Evolutionary conservation across 306 rosid genomes (phyloP), one percentile per base, ranked within the genome.

Genomic region (Quercus gilva): DNA sequence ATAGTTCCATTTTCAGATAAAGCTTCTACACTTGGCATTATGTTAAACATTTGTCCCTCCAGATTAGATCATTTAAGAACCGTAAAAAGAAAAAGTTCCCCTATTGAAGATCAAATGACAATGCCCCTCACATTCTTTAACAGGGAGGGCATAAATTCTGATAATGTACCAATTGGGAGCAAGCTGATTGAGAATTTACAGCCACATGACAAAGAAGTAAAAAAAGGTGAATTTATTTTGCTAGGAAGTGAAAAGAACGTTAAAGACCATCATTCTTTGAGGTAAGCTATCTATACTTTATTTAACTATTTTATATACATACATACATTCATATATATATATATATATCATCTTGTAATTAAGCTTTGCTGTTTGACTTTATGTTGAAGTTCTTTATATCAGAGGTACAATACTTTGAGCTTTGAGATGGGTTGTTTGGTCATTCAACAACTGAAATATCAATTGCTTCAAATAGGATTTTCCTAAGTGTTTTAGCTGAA

Each of bases 131-230:
- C 69, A 78, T 83, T 83, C 80, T 75, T 83, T 65, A 74, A 63
- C 84, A 88, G 90, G 79, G 91, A 87, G 74, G 85, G 79, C 71
- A 58, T 74, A 63, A 73, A 43, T 76, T 90, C 86, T 73, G 85
- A 81, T 83, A 85, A 28, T 74, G 61, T 31, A 17, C 77, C 76
- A 74, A 86, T 82, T 53, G 73, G 76, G 70, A 20, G 83, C 21
- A 91, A 76, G 64, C 72, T 76, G 70, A 81, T 73, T 73, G 85
- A 80, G 49, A 81, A 74, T 55, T 76, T 80, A 73, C 83, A 5
- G 53, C 81, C 80, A 41, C 67, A 37, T 77, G 76, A 53, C 1
- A 78, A 83, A 77, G 91, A 82, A 82, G 88, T 69, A 80, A 84
- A 85, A 81, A 83, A 71, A 80, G 64, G 67, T 74, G 87, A 87